Conservation (phyloP, 176 grass and related monocot species). For the Calamus simplicifolius region DNA sequence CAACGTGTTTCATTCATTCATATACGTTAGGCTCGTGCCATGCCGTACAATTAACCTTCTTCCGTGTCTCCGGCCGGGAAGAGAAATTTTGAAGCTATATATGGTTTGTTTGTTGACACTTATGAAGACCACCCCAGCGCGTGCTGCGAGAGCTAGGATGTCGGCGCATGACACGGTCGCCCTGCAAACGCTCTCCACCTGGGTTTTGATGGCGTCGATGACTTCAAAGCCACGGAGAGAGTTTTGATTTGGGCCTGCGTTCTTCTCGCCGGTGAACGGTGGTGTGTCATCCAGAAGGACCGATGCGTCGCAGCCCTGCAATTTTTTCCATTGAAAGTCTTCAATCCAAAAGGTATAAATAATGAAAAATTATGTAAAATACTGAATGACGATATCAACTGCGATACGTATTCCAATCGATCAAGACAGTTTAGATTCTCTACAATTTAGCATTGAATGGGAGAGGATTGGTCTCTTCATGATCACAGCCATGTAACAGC, state of each 20-base stretch:
- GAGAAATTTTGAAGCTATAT: too few species aligned
- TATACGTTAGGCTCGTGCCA: background rate
- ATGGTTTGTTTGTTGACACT: background rate
- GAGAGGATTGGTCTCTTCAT: too few species aligned
- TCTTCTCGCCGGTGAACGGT: conserved; percentile 38
- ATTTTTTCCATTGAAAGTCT: too few species aligned
- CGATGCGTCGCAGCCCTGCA: conserved; percentile 64
- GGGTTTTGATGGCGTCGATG: conserved; percentile 41
- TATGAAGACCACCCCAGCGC: conserved; percentile 1
- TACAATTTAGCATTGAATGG: too few species aligned
- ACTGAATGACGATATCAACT: too few species aligned
- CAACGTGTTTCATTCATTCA: background rate
- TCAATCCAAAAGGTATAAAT: too few species aligned
- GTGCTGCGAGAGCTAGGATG: conserved; percentile 11
- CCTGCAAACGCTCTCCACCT: conserved; percentile 34
- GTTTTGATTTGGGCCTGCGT: conserved; percentile 27
- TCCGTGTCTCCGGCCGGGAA: too few species aligned
- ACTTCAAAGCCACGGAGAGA: conserved; percentile 43
- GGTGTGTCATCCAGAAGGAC: conserved; percentile 46
- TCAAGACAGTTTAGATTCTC: too few species aligned
- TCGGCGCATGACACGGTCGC: conserved; percentile 18
- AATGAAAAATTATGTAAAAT: too few species aligned
- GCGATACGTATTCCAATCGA: too few species aligned
- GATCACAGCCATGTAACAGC: too few species aligned
- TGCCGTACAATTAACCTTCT: too few species aligned